Base-by-base conservation (phyloP, 495 filamentous ascomycete genomes). In the Xylaria scruposa region DNA sequence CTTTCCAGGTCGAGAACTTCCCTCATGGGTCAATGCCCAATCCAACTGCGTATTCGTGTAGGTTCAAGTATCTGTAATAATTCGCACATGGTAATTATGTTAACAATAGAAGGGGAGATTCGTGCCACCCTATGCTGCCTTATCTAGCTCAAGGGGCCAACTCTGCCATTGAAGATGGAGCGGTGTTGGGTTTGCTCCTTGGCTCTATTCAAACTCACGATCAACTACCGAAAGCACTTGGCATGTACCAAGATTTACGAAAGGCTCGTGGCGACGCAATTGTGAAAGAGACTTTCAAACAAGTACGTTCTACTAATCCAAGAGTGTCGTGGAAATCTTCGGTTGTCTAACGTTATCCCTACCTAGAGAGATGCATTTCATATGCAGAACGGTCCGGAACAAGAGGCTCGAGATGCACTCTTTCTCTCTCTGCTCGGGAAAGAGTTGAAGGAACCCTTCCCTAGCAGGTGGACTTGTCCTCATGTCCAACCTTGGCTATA, bases 381-480 rank as follows among this genome's bases (percentile, higher is more conserved):
- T 72, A 78, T 90, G 72, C 72, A 69, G 1, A 81, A 90, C 73
- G 87, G 87, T 9, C 76, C 79, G 29, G 79, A 82, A 67, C 88
- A 89, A 70, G 74, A 81, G 70, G 80, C 80, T 29, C 80, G 89
- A 67, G 88, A 82, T 70, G 68, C 78, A 29, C 51, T 84, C 7
- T 83, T 90, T 74, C 69, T 81, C 38, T 81, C 80, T 0, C 83
- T 86, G 67, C 70, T 84, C n/a, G 84, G 80, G 3, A 82, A 81
- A 46, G 82, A 85, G 67, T 49, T 84, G n/a, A 78, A 80, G 64
- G 83, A 79, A 1, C 82, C 83, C 0, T 91, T 90, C 72, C 89
- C 88, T 0, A 88, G 84, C 71, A 81, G 88, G 59, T 91, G 89
- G 88, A 88, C 85, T 46, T 90, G 89, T 74, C 88, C 86, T 1